Evolutionary conservation across 2,329 filamentous ascomycete species (phyloP), one percentile per base, ranked within the genome.

Genomic region (Aspergillus ustus): DNA sequence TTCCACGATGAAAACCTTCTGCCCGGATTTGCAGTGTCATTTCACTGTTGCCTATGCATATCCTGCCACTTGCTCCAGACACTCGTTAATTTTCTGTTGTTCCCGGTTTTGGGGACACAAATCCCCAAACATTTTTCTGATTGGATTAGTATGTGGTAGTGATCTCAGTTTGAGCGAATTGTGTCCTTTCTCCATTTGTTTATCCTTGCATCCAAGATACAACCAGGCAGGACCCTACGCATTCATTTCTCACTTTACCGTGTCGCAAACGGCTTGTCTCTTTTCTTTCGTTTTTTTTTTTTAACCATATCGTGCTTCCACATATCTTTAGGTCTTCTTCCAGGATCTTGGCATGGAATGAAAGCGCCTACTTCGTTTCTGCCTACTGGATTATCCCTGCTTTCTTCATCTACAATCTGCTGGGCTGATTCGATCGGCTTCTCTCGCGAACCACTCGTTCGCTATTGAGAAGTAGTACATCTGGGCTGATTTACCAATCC

Each of bases 221-320:
- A 66, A 64, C 65, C 65, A 73, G 71, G 72, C 72, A 70, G 72
- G 72, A 69, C 63, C 71, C 70, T 71, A 65, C 56, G 54, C 55
- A 50, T 65, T 59, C 57, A 57, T 59, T 66, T 64, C 53, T 53
- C 34, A 61, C 40, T 49, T 53, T 25, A 22, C 22, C 19, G 31
- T 25, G 52, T 44, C 34, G 17, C 37, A 19, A 44, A 31, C 46
- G 17, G 44, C 44, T 52, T 55, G 43, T 43, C 51, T 52, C 59
- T 60, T 29, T 63, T 57, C 52, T 34, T 63, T 46, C 31, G 48
- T 52, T 57, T 60, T 29, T 63, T 57, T 55, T 34, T 63, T 46
- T 61, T 56, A 43, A 57, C 58, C 48, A 44, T 51, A 44, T 43
- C 11, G n/a, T 22, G 19, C 56, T 50, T 56, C 43, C 62, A 40